These are phyloP conservation scores for Collybia sordida DNA, from an alignment of 768 basidiomycete species.

Conservation along the genomic window DNA sequence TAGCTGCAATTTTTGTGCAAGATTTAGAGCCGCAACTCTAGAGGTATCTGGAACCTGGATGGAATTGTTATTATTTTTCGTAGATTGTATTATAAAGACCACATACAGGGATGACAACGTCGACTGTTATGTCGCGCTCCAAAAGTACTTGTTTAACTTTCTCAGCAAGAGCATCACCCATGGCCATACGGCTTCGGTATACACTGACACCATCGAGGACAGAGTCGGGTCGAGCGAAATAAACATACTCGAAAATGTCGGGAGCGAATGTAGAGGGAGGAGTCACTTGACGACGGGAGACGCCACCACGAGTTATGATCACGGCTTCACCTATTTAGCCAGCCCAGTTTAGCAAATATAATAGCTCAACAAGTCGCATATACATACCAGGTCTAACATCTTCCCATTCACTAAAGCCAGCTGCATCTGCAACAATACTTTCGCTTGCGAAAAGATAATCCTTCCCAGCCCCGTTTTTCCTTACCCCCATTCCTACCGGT, in stretches of 20 bases:
- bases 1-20: slow-evolving; percentile 85
- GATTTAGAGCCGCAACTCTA: slow-evolving; percentile 91
- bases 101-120: slow-evolving; percentile 92
- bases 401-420: slow-evolving; percentile 89
- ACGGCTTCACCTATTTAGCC: slow-evolving; percentile 78
- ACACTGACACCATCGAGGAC: slow-evolving; percentile 97
- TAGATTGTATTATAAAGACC: slow-evolving; percentile 3
- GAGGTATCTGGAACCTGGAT: slow-evolving; percentile 91
- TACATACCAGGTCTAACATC: slow-evolving; percentile 84
- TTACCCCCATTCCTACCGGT: slow-evolving; percentile 82
- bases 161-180: slow-evolving; percentile 93
- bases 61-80: neutral
- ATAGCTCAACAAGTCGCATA: neutral
- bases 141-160: slow-evolving; percentile 77
- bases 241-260: slow-evolving; percentile 99
- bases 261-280: slow-evolving; percentile 81
- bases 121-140: slow-evolving; percentile 69
- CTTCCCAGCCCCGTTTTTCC: slow-evolving; percentile 55
- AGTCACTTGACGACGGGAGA: slow-evolving; percentile 75
- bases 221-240: slow-evolving; percentile 97
- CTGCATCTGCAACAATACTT: slow-evolving; percentile 93
- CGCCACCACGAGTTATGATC: slow-evolving; percentile 83
- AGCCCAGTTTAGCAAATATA: slow-evolving; percentile 1
- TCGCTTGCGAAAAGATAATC: slow-evolving; percentile 95
- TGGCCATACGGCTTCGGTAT: slow-evolving; percentile 97